A percentile compares a stretch with the other conserved stretches of the same genome.
Conservation (phyloP, 345 rosid species). For the Arabis hirsuta region DNA sequence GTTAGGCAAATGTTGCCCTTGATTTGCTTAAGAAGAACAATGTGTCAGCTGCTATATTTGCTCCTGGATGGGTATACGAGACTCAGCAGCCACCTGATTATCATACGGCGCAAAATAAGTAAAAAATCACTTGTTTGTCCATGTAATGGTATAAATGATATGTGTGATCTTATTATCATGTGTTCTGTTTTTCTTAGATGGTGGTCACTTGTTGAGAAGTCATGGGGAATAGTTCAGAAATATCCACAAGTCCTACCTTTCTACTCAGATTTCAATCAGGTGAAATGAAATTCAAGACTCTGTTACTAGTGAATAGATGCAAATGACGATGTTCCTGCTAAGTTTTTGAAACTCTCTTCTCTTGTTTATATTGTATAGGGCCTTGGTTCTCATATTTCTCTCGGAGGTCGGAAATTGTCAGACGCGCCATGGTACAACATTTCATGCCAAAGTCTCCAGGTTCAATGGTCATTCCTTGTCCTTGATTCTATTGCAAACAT, state of each 20-base stretch:
- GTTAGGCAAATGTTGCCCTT: slow-evolving; percentile 76
- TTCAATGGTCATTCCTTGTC: slow-evolving; percentile 12
- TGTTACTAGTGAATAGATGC: not conserved
- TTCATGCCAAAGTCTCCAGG: slow-evolving; percentile 82
- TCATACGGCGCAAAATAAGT: slow-evolving; percentile 76
- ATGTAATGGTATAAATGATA: not conserved
- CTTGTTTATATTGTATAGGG: slow-evolving; percentile 53
- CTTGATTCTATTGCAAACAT: not conserved
- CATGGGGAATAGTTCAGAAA: slow-evolving; percentile 66
- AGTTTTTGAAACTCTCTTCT: slow-evolving; percentile 19
- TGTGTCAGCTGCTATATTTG: slow-evolving; percentile 86
- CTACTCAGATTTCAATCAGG: slow-evolving; percentile 80
- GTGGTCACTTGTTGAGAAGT: slow-evolving; percentile 82
- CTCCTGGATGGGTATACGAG: slow-evolving; percentile 93
- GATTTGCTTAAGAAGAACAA: slow-evolving; percentile 63
- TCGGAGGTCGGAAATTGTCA: slow-evolving; percentile 50
- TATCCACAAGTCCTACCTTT: slow-evolving; percentile 71
- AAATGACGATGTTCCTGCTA: not conserved
- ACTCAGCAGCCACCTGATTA: slow-evolving; percentile 72
- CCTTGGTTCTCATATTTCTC: slow-evolving; percentile 61
- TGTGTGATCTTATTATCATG: slow-evolving; percentile 22
- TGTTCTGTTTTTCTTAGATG: slow-evolving; percentile 52
- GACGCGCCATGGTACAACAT: slow-evolving; percentile 69
- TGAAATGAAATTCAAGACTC: slow-evolving; percentile 3
- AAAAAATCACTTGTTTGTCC: slow-evolving; percentile 32